A percentile compares a stretch with the other conserved stretches of the same genome.
phyloP scores from a whole-genome alignment of 2,329 filamentous ascomycete genomes.

The Plenodomus biglobosus region DNA sequence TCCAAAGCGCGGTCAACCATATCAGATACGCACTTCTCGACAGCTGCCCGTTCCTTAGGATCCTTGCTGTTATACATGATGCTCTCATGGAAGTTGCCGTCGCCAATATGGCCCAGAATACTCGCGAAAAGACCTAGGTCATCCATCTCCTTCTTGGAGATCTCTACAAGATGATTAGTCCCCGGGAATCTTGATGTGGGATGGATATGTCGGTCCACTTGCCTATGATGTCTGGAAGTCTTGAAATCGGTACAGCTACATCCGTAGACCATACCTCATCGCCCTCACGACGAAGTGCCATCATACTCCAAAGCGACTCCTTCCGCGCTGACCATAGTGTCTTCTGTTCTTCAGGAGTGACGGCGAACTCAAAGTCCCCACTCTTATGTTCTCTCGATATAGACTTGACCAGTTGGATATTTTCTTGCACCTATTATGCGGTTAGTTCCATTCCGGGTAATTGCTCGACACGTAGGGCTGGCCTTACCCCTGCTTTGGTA shows the following conservation, averaged over 20 bases:
- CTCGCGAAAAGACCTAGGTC: constrained; percentile 83
- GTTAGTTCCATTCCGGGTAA: constrained; percentile 32
- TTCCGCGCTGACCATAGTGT: constrained; percentile 63
- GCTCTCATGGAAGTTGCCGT: constrained; percentile 92
- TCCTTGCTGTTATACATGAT: constrained; percentile 81
- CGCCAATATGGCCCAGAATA: constrained; percentile 86
- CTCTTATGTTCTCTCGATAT: constrained; percentile 65
- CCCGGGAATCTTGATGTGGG: background rate
- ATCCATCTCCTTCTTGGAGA: constrained; percentile 87
- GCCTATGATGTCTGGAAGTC: constrained; percentile 64
- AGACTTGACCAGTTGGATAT: constrained; percentile 67
- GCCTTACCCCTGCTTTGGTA: constrained; percentile 63
- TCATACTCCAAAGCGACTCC: constrained; percentile 63
- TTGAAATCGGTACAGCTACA: constrained; percentile 62
- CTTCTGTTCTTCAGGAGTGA: constrained; percentile 56
- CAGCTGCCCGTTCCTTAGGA: constrained; percentile 69
- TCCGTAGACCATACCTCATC: constrained; percentile 64
- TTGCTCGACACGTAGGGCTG: constrained; percentile 9
- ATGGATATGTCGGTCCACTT: constrained; percentile 11
- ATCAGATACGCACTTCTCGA: constrained; percentile 79
- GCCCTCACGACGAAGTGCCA: constrained; percentile 57
- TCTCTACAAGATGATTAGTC: constrained; percentile 55
- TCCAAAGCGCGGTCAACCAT: constrained; percentile 90
- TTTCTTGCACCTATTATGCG: constrained; percentile 64
- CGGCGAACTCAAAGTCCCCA: constrained; percentile 58